phyloP scores from a whole-genome alignment of 441 rosid genomes.

The Eruca vesicaria region DNA sequence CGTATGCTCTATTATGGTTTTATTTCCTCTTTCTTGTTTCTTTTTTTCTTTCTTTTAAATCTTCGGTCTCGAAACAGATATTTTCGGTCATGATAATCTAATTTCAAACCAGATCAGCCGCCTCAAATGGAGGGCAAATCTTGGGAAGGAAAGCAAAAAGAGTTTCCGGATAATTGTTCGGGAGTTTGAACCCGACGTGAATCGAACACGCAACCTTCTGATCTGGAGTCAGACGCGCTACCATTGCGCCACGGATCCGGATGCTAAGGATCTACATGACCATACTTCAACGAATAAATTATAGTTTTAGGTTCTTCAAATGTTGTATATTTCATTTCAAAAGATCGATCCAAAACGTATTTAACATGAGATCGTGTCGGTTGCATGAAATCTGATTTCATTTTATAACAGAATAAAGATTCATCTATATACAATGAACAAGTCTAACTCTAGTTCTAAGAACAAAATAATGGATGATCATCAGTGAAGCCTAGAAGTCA shows the following conservation, averaged over 20 bases:
- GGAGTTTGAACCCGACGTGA: conserved; percentile 78
- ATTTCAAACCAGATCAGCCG: not conserved
- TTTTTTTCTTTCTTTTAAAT: not conserved
- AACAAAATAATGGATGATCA: not conserved
- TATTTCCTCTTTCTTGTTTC: too few relatives aligned
- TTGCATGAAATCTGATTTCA: not conserved
- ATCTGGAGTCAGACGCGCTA: conserved; percentile 99
- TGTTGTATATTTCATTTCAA: not conserved
- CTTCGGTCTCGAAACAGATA: not conserved
- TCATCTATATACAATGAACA: not conserved
- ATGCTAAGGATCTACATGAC: not conserved
- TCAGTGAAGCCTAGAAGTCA: not conserved
- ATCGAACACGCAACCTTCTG: conserved; percentile 99
- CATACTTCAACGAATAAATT: too few relatives aligned
- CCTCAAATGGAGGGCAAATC: not conserved
- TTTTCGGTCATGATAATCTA: not conserved
- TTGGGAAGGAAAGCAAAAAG: not conserved
- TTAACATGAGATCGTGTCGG: not conserved
- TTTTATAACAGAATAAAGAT: not conserved
- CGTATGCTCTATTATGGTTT: too few relatives aligned
- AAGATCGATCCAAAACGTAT: not conserved
- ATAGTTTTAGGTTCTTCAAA: too few relatives aligned
- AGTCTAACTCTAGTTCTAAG: not conserved
- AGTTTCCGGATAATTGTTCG: not conserved
- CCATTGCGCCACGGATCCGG: conserved; percentile 98